Conservation (phyloP, 345 rosid species). For the Trapa incisa region DNA sequence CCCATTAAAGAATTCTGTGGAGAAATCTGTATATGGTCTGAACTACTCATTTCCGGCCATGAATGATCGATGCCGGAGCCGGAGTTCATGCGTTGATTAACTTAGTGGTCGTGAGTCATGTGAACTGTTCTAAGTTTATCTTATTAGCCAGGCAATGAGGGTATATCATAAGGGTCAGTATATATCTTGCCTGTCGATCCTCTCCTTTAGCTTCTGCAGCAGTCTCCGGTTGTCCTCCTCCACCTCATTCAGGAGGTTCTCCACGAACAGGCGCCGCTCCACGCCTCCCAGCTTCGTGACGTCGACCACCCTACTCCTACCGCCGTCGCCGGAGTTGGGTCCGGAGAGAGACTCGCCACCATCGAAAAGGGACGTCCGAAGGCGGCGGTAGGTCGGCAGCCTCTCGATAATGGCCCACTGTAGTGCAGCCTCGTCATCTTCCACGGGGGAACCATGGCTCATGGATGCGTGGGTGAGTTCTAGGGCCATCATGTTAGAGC, state of each 20-base stretch:
- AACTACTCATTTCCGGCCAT: no score
- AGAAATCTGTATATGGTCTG: no score
- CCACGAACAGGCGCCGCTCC: constrained; percentile 25
- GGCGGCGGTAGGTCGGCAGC: constrained; percentile 20
- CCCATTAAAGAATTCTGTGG: no score
- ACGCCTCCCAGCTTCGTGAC: constrained; percentile 24
- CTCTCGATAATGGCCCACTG: constrained; percentile 42
- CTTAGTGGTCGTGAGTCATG: no score
- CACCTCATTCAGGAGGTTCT: constrained; percentile 21
- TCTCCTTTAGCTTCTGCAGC: constrained; percentile 22
- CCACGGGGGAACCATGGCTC: not conserved
- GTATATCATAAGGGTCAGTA: no score
- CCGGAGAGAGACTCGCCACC: not conserved
- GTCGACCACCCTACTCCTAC: constrained; percentile 16
- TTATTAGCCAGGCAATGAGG: no score
- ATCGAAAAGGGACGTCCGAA: constrained; percentile 18
- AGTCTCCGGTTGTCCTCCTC: constrained; percentile 31
- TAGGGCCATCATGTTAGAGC: not conserved
- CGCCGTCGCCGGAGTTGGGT: not conserved
- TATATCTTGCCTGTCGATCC: constrained; percentile 25
- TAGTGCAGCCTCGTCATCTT: constrained; percentile 18
- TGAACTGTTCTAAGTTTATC: no score
- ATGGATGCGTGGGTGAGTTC: not conserved
- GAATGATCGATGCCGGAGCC: not conserved
- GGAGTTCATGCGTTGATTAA: not conserved